Evolutionary conservation across 306 rosid species (phyloP), one percentile per base, ranked within the genome.

Genomic region (Vigna nakashimae): DNA sequence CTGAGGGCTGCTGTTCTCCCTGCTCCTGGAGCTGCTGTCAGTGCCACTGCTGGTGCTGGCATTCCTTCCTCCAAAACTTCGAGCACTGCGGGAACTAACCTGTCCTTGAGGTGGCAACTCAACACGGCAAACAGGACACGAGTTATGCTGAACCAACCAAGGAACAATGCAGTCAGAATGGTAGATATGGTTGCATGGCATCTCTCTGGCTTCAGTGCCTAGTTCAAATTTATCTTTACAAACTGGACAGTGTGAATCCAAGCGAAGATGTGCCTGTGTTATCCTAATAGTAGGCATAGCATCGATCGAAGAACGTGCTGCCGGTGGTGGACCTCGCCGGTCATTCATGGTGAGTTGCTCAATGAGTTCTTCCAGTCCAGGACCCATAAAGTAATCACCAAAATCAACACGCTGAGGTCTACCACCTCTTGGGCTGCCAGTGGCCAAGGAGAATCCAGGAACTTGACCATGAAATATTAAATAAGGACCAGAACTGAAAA

Each of bases 181-280:
- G 87, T 92, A 92, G 5, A 92, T 86, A 75, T 92, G 98, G 82
- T 88, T 83, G 63, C 96, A 92, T 3, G 98, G 98, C 98, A 92
- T 89, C 82, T 79, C 84, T 71, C 91, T 87, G 12, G 96, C 98
- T 77, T 89, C 90, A 15, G 87, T 75, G 40, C 89, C 98, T 12
- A 92, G 65, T 84, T 90, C 94, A 66, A 92, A 90, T 59, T 32
- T 82, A 36, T 92, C 98, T 78, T 90, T 73, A 65, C 96, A 92
- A 51, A 90, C 96, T 0, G 96, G 92, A 66, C 98, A 92, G 70
- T 92, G 91, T 55, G 91, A 76, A 76, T 92, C 94, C 0, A 84
- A 53, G 80, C 83, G 86, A 70, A 92, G 86, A 85, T 93, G 96
- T 0, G 78, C 71, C 14, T 82, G 85, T 36, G 87, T 84, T 78